Percentiles rank a stretch among this genome's conserved stretches.
Conservation (phyloP, 495 filamentous ascomycete species). For the Chaetomium cochliodes region DNA sequence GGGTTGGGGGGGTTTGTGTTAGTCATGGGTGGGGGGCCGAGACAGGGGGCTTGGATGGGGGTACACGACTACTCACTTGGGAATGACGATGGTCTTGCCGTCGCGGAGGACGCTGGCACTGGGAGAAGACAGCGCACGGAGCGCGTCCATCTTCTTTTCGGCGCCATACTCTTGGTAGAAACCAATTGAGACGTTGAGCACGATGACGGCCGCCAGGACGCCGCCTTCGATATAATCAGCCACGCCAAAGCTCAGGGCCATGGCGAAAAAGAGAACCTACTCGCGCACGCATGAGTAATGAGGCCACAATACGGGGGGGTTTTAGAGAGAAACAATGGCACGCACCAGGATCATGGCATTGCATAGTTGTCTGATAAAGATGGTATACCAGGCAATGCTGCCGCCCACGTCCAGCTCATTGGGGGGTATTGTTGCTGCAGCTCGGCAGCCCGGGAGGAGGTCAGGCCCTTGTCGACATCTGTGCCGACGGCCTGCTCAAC, state of each 20-base stretch:
- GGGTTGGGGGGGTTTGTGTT: slow-evolving; percentile 19
- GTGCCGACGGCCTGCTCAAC: slow-evolving; percentile 52
- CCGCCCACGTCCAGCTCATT: slow-evolving; percentile 65
- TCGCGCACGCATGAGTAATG: slow-evolving; percentile 25
- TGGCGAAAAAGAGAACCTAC: slow-evolving; percentile 78
- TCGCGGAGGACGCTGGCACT: slow-evolving; percentile 74
- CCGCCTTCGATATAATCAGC: slow-evolving; percentile 79
- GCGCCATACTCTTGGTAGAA: slow-evolving; percentile 84
- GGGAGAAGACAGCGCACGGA: slow-evolving; percentile 74
- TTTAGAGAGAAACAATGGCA: slow-evolving; percentile 11
- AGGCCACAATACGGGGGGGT: background rate
- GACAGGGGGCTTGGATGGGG: background rate
- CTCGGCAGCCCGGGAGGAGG: slow-evolving; percentile 48
- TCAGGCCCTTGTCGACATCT: slow-evolving; percentile 60
- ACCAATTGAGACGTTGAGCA: slow-evolving; percentile 74
- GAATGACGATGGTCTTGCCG: slow-evolving; percentile 61
- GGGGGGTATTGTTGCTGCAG: slow-evolving; percentile 53
- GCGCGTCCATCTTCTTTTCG: slow-evolving; percentile 82
- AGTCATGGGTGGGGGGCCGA: background rate
- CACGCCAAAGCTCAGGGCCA: slow-evolving; percentile 79
- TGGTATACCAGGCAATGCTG: slow-evolving; percentile 60
- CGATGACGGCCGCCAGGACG: slow-evolving; percentile 76
- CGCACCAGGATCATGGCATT: slow-evolving; percentile 68
- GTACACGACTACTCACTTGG: slow-evolving; percentile 45
- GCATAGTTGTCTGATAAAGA: slow-evolving; percentile 62